A percentile compares a stretch with the other conserved stretches of the same genome.
phyloP scores from a whole-genome alignment of 2,329 filamentous ascomycete species.

The Rasamsonia emersonii region DNA sequence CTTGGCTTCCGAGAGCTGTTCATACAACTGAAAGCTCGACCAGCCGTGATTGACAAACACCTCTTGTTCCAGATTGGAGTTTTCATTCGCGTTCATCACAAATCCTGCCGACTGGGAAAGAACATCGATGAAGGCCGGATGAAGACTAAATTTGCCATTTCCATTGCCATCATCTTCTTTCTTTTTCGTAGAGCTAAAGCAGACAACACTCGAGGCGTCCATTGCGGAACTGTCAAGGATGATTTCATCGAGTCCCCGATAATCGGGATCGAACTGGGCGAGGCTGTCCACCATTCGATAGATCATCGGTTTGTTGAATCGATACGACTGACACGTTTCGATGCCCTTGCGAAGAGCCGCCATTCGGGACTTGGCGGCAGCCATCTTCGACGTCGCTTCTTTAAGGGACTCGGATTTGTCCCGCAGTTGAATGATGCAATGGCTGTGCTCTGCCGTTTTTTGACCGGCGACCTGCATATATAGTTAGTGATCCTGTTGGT shows the following conservation, averaged over 20 bases:
- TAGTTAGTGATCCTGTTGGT: too few species aligned
- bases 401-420: too few species aligned
- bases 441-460: too few species aligned
- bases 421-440: too few species aligned
- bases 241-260: conserved; percentile 1
- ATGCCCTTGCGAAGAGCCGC: neutral
- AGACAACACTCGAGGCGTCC: neutral
- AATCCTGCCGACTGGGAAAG: conserved; percentile 51
- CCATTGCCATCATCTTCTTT: neutral
- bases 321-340: neutral
- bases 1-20: conserved; percentile 42
- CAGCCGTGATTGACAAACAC: conserved; percentile 57
- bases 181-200: neutral
- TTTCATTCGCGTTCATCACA: conserved; percentile 52
- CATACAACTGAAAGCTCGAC: conserved; percentile 50
- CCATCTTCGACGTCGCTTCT: too few species aligned
- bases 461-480: too few species aligned
- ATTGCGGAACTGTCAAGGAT: conserved; percentile 1
- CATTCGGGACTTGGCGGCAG: neutral
- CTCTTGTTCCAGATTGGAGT: conserved; percentile 50
- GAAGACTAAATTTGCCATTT: neutral
- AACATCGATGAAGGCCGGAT: conserved; percentile 38
- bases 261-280: conserved; percentile 3
- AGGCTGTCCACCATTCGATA: conserved; percentile 4
- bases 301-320: conserved; percentile 4